Base-by-base conservation (phyloP, 1,284 basidiomycete species). In the Apiotrichum domesticum region DNA sequence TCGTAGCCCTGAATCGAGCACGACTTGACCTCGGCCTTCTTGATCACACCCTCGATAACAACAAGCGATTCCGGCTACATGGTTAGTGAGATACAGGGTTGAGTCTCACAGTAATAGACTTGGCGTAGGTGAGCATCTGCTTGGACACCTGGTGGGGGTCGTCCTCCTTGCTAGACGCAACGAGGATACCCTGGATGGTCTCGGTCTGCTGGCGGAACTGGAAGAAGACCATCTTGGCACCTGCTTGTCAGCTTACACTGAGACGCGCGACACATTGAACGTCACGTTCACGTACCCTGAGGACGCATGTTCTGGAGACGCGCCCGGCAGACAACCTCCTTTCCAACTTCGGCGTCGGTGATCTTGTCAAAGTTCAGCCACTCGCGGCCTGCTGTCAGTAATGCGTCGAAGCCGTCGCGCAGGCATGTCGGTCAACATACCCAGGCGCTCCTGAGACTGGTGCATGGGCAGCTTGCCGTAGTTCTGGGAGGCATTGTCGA, bases 111-210 rank as follows among this genome's bases (percentile, higher is more conserved):
- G 86, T 80, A 51, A 98, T 80, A 42, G 83, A 73, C 29, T 85
- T 85, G 14, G 87, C 85, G 87, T 89, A 98, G 78, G 95, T 98
- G 55, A 92, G 84, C 96, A 99, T 98, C 76, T 96, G 93, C 77
- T 94, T 96, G 63, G 92, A 97, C 14, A 98, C 83, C 65, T 87
- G 87, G 58, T 86, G 87, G 21, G 21, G 21, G 29, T 86, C 84
- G 40, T 88, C 80, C 41, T 67, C 67, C 46, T 74, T 74, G 39
- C 66, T 66, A 33, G 71, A 66, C 47, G 88, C 84, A 42, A 82
- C 80, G 49, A 97, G 79, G 14, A 98, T 80, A 43, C 89, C 92
- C 76, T 98, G 96, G 4, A 98, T 86, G 2, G 94, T 90, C 71
- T 90, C 83, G 41, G 83, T 86, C 66, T 90, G 85, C 75, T 98